phyloP scores from a whole-genome alignment of 768 basidiomycete genomes.

The Boletus barrowsii region DNA sequence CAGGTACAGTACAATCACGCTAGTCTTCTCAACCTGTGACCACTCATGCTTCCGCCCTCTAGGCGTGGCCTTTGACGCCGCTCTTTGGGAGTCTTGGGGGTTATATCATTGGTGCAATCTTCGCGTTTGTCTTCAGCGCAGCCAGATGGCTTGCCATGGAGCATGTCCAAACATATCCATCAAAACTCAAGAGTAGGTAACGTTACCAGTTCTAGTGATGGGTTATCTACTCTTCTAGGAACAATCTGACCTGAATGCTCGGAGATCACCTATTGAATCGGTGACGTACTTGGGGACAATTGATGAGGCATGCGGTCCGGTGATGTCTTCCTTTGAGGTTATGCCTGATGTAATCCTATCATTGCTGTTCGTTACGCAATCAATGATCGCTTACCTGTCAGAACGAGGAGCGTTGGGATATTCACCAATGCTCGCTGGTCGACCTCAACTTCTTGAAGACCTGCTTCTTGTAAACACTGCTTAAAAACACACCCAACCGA shows the following conservation, averaged over 20 bases:
- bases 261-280: conserved; percentile 77
- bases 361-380: not conserved
- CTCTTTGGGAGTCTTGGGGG: conserved; percentile 70
- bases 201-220: not conserved
- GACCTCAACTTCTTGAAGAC: no score
- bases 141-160: conserved; percentile 39
- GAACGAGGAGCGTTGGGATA: conserved; percentile 73
- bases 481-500: no score
- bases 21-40: not conserved
- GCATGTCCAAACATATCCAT: conserved; percentile 27
- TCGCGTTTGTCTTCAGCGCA: conserved; percentile 47
- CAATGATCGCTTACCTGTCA: conserved; percentile 63
- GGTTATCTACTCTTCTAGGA: conserved; percentile 1
- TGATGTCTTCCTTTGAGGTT: conserved; percentile 68
- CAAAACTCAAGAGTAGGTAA: conserved; percentile 26
- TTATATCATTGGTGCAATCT: conserved; percentile 57
- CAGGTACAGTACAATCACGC: conserved; percentile 60
- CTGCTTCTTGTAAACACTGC: no score
- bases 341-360: conserved; percentile 53
- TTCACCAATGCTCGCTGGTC: no score
- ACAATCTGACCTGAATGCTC: conserved; percentile 30
- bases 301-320: conserved; percentile 63
- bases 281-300: conserved; percentile 83
- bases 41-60: not conserved
- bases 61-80: conserved; percentile 84